A percentile compares a stretch with the other conserved stretches of the same genome.
Evolutionary conservation across 1,139 yeast genomes (phyloP).

Genomic region (Taiozyma onychis): DNA sequence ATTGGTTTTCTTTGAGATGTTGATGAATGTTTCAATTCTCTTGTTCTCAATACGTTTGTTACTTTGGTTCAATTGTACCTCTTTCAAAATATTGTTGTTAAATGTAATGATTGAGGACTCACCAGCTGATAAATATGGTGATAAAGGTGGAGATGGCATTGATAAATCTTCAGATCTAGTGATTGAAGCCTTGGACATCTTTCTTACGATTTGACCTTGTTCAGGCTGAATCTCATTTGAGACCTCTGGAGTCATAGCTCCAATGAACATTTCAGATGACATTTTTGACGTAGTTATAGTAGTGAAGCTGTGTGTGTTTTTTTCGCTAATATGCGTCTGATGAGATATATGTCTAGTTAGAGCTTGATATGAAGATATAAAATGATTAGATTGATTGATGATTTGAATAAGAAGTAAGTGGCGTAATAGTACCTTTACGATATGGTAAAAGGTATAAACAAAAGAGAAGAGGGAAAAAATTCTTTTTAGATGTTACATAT

Average conservation of each 20-base stretch:
- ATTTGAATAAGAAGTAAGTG: neutral
- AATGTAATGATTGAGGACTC: slow-evolving; percentile 1
- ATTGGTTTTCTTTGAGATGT: slow-evolving; percentile 8
- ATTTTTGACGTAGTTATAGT: neutral
- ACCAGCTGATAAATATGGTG: slow-evolving; percentile 43
- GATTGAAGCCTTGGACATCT: slow-evolving; percentile 20
- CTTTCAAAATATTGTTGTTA: neutral
- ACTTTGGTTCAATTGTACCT: slow-evolving; percentile 2
- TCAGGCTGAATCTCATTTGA: slow-evolving; percentile 4
- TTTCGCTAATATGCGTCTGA: neutral
- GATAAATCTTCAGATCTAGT: slow-evolving; percentile 23
- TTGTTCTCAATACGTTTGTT: slow-evolving; percentile 3
- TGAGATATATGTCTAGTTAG: neutral
- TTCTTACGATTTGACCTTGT: slow-evolving; percentile 17
- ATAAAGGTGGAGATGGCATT: slow-evolving; percentile 63
- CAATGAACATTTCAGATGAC: slow-evolving; percentile 8
- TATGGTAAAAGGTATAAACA: neutral
- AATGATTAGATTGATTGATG: neutral
- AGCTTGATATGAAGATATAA: neutral
- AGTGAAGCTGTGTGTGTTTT: neutral
- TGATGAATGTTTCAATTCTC: slow-evolving; percentile 23
- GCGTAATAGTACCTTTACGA: neutral
- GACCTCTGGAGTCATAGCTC: slow-evolving; percentile 24
- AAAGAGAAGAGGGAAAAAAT: neutral
- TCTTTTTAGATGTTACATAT: neutral